These are phyloP conservation scores for Medicago ruthenica DNA, from an alignment of 306 rosid species.

Conservation along the genomic window DNA sequence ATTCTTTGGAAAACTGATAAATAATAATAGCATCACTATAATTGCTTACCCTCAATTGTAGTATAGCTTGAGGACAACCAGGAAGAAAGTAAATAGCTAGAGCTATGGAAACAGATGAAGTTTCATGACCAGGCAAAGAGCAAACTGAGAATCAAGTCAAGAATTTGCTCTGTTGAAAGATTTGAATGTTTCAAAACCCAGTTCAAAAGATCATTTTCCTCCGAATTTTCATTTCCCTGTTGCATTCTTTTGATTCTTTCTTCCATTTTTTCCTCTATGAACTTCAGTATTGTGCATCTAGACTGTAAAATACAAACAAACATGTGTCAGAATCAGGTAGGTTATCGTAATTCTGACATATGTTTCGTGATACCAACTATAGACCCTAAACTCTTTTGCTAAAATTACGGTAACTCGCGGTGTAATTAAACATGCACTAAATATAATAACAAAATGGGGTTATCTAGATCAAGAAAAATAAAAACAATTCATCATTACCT, in stretches of 20 bases:
- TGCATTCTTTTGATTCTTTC: conserved; percentile 51
- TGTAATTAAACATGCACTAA: neutral
- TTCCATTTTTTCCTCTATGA: conserved; percentile 81
- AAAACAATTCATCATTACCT: conserved; percentile 52
- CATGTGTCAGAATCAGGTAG: too few species aligned
- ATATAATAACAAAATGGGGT: neutral
- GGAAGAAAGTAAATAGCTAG: conserved; percentile 81
- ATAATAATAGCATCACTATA: neutral
- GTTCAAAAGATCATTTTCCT: conserved; percentile 84
- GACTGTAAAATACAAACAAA: conserved; percentile 56
- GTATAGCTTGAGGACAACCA: conserved; percentile 70
- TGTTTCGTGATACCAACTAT: too few species aligned
- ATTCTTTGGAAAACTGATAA: too few species aligned
- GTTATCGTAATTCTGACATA: too few species aligned
- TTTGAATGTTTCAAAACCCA: conserved; percentile 91
- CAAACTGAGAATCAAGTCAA: conserved; percentile 84
- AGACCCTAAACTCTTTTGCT: too few species aligned
- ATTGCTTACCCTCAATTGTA: conserved; percentile 66
- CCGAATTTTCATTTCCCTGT: conserved; percentile 51
- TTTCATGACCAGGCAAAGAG: conserved; percentile 99
- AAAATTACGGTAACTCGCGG: neutral
- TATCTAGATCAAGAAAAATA: neutral
- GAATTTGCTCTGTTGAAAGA: conserved; percentile 91
- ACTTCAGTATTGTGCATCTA: conserved; percentile 77
- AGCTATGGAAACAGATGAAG: conserved; percentile 92